Evolutionary conservation across 2,329 filamentous ascomycete genomes (phyloP).

Genomic region (Teratosphaeria viscida): DNA sequence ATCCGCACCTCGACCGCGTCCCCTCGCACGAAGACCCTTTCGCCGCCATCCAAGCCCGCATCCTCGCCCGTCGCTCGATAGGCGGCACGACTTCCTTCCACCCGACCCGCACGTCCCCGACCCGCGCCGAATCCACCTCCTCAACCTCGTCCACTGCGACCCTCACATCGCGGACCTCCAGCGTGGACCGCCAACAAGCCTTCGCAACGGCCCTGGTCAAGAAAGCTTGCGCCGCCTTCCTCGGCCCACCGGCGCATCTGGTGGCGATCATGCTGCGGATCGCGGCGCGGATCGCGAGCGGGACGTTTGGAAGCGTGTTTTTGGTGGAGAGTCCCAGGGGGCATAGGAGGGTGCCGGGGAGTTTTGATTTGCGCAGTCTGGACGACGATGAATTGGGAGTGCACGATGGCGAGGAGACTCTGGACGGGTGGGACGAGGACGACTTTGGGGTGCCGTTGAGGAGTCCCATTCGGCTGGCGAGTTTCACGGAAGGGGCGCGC

Average conservation of each 20-base stretch:
- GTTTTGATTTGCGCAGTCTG: slow-evolving; percentile 30
- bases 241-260: slow-evolving; percentile 71
- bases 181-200: slow-evolving; percentile 5
- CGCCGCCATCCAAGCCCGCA: slow-evolving; percentile 24
- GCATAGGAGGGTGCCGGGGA: slow-evolving; percentile 51
- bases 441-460: slow-evolving; percentile 44
- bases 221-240: slow-evolving; percentile 65
- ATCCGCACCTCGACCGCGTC: neutral
- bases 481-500: slow-evolving; percentile 6
- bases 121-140: slow-evolving; percentile 14
- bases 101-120: slow-evolving; percentile 33
- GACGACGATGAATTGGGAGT: slow-evolving; percentile 40
- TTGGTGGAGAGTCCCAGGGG: slow-evolving; percentile 20
- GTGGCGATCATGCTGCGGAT: slow-evolving; percentile 72
- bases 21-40: slow-evolving; percentile 16
- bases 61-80: slow-evolving; percentile 24
- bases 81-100: slow-evolving; percentile 21
- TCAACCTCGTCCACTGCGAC: slow-evolving; percentile 6
- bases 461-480: slow-evolving; percentile 18
- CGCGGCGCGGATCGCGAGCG: slow-evolving; percentile 59
- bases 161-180: slow-evolving; percentile 3
- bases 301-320: slow-evolving; percentile 23
- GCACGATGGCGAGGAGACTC: neutral
- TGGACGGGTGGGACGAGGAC: slow-evolving; percentile 38
- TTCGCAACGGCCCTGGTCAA: slow-evolving; percentile 48